These are phyloP conservation scores for Cladophialophora carrionii DNA, from an alignment of 2,329 filamentous ascomycete genomes.

Conservation along the genomic window DNA sequence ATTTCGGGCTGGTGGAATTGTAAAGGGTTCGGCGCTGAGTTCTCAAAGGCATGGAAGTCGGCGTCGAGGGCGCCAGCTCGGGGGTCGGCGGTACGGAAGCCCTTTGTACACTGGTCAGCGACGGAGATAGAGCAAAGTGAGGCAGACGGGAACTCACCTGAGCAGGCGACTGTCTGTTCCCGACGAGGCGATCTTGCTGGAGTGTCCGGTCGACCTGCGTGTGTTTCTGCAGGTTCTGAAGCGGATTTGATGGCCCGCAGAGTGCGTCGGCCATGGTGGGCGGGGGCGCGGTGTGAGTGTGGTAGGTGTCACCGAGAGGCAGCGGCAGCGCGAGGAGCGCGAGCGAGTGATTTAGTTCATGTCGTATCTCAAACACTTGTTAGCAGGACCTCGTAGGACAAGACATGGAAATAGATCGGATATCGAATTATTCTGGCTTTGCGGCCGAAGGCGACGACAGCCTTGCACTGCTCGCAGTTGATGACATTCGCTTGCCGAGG, in stretches of 20 bases:
- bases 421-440: neutral
- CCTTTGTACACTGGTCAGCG: slow-evolving; percentile 47
- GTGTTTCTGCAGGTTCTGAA: slow-evolving; percentile 74
- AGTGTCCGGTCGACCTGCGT: slow-evolving; percentile 68
- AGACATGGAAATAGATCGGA: neutral
- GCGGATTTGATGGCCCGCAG: slow-evolving; percentile 74
- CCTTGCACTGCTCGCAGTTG: neutral
- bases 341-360: slow-evolving; percentile 8
- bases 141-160: slow-evolving; percentile 52
- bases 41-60: slow-evolving; percentile 72
- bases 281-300: neutral
- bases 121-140: neutral
- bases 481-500: neutral
- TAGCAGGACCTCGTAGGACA: neutral
- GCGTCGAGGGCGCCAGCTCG: slow-evolving; percentile 62
- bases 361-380: neutral
- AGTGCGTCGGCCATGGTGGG: slow-evolving; percentile 67
- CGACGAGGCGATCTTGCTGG: slow-evolving; percentile 70
- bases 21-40: slow-evolving; percentile 45
- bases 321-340: neutral
- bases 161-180: slow-evolving; percentile 55
- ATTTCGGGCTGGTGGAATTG: slow-evolving; percentile 41
- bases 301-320: slow-evolving; percentile 2
- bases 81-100: slow-evolving; percentile 63
- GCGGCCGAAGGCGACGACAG: neutral